Percentiles rank a stretch among this genome's conserved stretches.
Conservation (phyloP, 2,329 filamentous ascomycete species). For the Ramularia endophylla region DNA sequence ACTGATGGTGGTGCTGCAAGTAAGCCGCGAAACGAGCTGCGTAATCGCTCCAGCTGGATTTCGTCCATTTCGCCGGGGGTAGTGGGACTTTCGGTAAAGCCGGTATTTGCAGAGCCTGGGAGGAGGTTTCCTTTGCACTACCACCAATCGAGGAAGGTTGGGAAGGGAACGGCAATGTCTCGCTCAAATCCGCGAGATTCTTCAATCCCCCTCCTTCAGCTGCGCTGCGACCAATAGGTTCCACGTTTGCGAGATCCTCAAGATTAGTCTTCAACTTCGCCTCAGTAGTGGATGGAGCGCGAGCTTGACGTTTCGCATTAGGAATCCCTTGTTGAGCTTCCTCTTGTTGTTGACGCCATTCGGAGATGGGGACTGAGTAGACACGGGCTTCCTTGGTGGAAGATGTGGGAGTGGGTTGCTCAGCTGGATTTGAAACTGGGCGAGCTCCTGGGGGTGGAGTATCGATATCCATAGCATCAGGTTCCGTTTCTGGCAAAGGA, state of each 20-base stretch:
- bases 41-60: conserved; percentile 46
- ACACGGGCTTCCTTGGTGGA: conserved; percentile 26
- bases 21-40: conserved; percentile 50
- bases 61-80: conserved; percentile 40
- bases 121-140: conserved; percentile 32
- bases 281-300: conserved; percentile 9
- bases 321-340: conserved; percentile 15
- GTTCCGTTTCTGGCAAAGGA: not conserved
- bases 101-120: conserved; percentile 43
- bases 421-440: conserved; percentile 8
- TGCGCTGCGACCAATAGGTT: conserved; percentile 41
- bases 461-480: conserved; percentile 45
- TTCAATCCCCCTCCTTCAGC: conserved; percentile 44
- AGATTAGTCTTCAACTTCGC: conserved; percentile 28
- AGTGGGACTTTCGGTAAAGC: conserved; percentile 40
- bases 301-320: conserved; percentile 15
- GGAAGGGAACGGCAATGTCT: conserved; percentile 55
- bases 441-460: conserved; percentile 26
- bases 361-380: conserved; percentile 28
- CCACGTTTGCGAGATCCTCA: conserved; percentile 44
- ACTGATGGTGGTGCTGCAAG: conserved; percentile 51
- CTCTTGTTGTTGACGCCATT: conserved; percentile 25
- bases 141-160: conserved; percentile 42
- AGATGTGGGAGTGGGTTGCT: conserved; percentile 5
- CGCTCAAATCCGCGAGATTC: conserved; percentile 48